Evolutionary conservation across 768 basidiomycete species (phyloP).

Genomic region (Xerocomellus chrysenteron): DNA sequence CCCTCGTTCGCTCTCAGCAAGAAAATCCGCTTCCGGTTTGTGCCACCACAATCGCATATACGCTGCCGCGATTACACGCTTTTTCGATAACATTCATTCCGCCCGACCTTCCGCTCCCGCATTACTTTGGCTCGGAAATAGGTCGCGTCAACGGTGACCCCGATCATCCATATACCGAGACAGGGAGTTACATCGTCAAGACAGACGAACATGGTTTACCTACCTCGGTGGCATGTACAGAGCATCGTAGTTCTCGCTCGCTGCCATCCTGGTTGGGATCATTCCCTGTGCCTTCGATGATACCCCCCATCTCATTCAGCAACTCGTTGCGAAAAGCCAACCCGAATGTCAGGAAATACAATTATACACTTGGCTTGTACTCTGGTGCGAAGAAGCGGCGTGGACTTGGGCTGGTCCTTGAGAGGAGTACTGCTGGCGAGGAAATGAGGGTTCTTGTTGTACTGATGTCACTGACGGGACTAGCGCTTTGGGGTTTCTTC

Average conservation of each 20-base stretch:
- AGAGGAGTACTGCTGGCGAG: constrained; percentile 64
- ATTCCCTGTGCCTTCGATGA: constrained; percentile 29
- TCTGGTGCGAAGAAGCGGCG: constrained; percentile 41
- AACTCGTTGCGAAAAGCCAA: constrained; percentile 31
- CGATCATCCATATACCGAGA: constrained; percentile 29
- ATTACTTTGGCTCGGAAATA: constrained; percentile 44
- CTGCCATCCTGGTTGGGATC: constrained; percentile 30
- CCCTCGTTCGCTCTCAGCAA: constrained; percentile 65
- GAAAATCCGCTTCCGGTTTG: constrained; percentile 59
- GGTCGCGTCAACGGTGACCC: constrained; percentile 34
- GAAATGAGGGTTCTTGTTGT: constrained; percentile 45
- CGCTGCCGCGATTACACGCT: constrained; percentile 62
- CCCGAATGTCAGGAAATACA: constrained; percentile 26
- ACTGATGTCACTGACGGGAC: constrained; percentile 27
- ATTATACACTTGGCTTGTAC: constrained; percentile 27
- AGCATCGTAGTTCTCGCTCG: constrained; percentile 37
- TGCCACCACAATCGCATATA: constrained; percentile 59
- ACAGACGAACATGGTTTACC: constrained; percentile 69
- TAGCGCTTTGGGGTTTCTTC: constrained; percentile 35
- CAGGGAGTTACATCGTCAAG: constrained; percentile 56
- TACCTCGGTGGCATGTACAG: constrained; percentile 47
- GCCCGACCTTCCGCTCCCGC: constrained; percentile 49
- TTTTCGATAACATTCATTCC: constrained; percentile 70
- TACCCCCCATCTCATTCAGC: constrained; percentile 10
- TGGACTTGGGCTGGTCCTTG: constrained; percentile 47